phyloP scores from a whole-genome alignment of 2,329 filamentous ascomycete species.

The Verticillium isaacii region DNA sequence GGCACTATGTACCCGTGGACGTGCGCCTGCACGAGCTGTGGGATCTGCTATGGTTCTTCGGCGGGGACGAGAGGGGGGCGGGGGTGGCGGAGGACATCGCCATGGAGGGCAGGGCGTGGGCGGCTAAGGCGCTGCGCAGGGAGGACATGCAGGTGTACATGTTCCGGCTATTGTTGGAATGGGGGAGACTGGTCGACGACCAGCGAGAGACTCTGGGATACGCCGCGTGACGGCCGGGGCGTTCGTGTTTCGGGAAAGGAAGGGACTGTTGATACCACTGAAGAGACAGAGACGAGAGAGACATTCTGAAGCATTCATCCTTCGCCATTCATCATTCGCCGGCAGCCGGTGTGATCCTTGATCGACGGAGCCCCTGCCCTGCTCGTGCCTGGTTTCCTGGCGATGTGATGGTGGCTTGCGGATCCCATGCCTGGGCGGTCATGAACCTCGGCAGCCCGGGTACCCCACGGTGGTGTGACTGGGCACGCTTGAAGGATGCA shows the following conservation, averaged over 20 bases:
- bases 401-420: not conserved
- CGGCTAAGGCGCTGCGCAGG: slow-evolving; percentile 49
- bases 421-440: not conserved
- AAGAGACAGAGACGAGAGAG: not conserved
- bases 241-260: not conserved
- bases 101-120: slow-evolving; percentile 59
- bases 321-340: no score
- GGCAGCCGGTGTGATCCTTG: not conserved
- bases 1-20: slow-evolving; percentile 77
- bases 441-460: not conserved
- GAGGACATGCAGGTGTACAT: slow-evolving; percentile 75
- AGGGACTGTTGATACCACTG: not conserved
- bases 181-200: slow-evolving; percentile 60
- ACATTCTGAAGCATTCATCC: not conserved
- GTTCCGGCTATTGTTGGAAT: slow-evolving; percentile 67
- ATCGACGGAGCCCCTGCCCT: not conserved
- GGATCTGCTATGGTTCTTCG: slow-evolving; percentile 70
- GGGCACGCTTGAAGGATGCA: not conserved
- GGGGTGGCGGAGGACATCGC: slow-evolving; percentile 59
- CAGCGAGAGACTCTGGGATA: slow-evolving; percentile 32
- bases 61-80: slow-evolving; percentile 46
- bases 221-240: slow-evolving; percentile 5
- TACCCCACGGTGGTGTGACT: not conserved
- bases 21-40: slow-evolving; percentile 68
- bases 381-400: not conserved